Evolutionary conservation across 164 flowering plant genomes (phyloP).

Genomic region (Dillenia turbinata): DNA sequence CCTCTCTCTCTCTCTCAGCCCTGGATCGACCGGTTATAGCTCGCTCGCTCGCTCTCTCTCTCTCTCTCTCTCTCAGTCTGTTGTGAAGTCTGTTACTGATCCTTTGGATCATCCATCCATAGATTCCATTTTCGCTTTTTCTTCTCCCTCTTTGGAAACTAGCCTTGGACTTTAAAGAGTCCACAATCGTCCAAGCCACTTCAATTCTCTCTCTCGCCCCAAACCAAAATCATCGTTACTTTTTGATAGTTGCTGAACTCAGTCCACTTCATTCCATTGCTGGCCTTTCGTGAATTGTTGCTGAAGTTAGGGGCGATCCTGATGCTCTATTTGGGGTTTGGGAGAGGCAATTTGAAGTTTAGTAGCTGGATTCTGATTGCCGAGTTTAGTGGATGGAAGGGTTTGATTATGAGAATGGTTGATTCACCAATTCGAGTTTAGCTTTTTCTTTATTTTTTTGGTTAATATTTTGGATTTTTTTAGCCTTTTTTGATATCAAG

Average conservation of each 20-base stretch:
- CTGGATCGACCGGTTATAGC: constrained; percentile 13
- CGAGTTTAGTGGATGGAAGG: constrained; percentile 27
- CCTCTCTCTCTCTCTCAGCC: not conserved
- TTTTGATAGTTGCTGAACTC: no score
- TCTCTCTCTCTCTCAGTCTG: constrained; percentile 12
- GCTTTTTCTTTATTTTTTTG: not conserved
- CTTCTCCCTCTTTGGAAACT: constrained; percentile 11
- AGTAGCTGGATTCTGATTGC: constrained; percentile 2
- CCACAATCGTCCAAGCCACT: constrained; percentile 13
- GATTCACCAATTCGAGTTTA: constrained; percentile 11
- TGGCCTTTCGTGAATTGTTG: constrained; percentile 4
- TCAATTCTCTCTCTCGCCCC: constrained; percentile 2
- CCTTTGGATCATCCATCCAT: constrained; percentile 22
- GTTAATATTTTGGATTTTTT: constrained; percentile 3
- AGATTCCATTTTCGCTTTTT: constrained; percentile 11
- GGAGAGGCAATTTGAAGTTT: constrained; percentile 1
- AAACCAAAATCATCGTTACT: no score
- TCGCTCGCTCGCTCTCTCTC: constrained; percentile 12
- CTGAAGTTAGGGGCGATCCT: constrained; percentile 6
- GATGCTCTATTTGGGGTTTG: constrained; percentile 11
- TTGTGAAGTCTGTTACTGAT: constrained; percentile 21
- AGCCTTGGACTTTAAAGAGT: constrained; percentile 9
- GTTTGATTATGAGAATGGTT: constrained; percentile 30
- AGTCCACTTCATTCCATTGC: no score
- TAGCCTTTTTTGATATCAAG: constrained; percentile 27